Conservation (phyloP, 148 eudicot genomes). For the Silene uniflora region DNA sequence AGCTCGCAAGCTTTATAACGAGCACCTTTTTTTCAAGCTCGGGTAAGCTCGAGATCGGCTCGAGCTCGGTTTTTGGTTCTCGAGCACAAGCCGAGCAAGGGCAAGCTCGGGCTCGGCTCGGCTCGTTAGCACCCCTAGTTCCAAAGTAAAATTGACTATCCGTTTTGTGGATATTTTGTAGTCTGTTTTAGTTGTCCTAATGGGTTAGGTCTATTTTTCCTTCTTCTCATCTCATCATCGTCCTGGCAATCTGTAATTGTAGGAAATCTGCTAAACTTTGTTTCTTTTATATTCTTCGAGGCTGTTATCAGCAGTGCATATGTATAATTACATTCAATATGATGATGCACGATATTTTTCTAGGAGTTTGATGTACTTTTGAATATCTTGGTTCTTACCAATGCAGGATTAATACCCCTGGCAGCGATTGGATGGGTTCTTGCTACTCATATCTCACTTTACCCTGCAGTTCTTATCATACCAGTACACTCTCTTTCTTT, state of each 20-base stretch:
- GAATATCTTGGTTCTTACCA: conserved; percentile 22
- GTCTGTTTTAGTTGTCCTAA: neutral
- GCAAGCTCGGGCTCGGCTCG: no score
- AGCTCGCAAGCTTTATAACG: no score
- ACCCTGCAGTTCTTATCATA: conserved; percentile 67
- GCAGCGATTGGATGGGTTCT: conserved; percentile 93
- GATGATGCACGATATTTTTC: neutral
- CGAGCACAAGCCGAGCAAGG: no score
- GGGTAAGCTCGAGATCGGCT: no score
- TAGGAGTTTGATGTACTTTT: neutral
- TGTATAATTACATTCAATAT: neutral
- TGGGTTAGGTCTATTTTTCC: neutral
- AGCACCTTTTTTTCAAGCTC: no score
- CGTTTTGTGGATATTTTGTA: neutral
- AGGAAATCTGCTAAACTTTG: neutral
- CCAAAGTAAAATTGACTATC: neutral
- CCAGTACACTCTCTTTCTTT: conserved; percentile 57
- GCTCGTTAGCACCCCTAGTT: no score
- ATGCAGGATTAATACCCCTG: conserved; percentile 67
- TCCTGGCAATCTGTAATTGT: neutral
- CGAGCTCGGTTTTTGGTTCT: no score
- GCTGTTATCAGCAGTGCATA: neutral
- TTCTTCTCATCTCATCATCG: neutral
- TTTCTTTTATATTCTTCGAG: neutral
- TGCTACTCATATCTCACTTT: conserved; percentile 87